Evolutionary conservation across 495 filamentous ascomycete genomes (phyloP), one percentile per base, ranked within the genome.

Genomic region (Acidomyces sp.): DNA sequence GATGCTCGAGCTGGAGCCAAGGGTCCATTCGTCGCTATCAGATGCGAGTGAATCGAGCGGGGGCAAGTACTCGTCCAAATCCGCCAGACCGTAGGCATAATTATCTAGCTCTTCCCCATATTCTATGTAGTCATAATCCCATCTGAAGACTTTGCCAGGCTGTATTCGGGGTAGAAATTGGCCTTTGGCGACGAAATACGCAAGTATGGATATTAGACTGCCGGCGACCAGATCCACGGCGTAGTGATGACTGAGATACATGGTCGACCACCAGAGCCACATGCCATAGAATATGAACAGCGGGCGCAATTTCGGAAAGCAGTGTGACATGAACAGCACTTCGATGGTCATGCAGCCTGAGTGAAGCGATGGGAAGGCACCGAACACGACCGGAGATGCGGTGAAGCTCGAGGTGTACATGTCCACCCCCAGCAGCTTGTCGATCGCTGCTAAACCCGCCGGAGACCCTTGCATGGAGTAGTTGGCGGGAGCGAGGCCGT

Each of bases 201-300:
- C 65, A 25, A 80, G 60, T n/a, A 72, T 78, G 38, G 87, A 82
- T 36, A 94, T 64, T 34, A 92, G 61, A 60, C 78, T 82, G 47
- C 87, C 87, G 40, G 77, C 83, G 34, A 94, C 80, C 32, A 95
- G 65, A 61, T 95, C 87, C 32, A 95, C 81, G 33, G 87, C 87
- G 54, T 95, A 95, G 61, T 95, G 87, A 60, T 95, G 87, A 30
- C 83, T 87, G 38, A 95, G 73, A 54, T 95, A 93, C 81, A 95
- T 90, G 35, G 87, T 95, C n/a, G 87, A 79, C 87, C 87, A 95
- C 80, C 83, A 93, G 54, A 95, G 77, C 87, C 87, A 95, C 39
- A 78, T 67, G 7, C 77, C 78, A 60, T 95, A 94, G 34, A 67
- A 68, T 33, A 85, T 68, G 62, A 88, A 90, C 19, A 87, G 55